Percentiles rank a stretch among this genome's conserved stretches.
These are phyloP conservation scores for Cardamine occulta DNA, from an alignment of 345 rosid genomes.

Conservation along the genomic window DNA sequence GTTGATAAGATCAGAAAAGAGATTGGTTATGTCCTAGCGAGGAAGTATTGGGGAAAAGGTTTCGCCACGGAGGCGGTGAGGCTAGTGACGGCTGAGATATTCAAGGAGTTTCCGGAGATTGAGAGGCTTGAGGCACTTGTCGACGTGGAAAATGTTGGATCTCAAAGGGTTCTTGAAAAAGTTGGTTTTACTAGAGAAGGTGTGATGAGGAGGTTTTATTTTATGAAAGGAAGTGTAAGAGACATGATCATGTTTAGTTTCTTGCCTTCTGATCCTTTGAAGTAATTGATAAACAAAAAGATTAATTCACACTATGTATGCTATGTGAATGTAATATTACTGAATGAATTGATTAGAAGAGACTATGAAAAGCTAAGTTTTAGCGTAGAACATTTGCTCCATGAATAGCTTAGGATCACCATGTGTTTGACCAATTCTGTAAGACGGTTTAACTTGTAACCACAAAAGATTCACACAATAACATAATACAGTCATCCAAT, in stretches of 20 bases:
- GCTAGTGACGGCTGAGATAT: slow-evolving; percentile 47
- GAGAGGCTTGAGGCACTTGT: slow-evolving; percentile 69
- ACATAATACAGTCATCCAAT: too few species aligned
- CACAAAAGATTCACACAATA: too few species aligned
- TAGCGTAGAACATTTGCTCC: too few species aligned
- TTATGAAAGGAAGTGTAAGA: slow-evolving; percentile 55
- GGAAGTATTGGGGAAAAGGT: slow-evolving; percentile 62
- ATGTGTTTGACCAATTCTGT: too few species aligned
- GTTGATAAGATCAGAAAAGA: slow-evolving; percentile 58
- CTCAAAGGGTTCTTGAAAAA: slow-evolving; percentile 64
- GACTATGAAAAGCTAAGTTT: background rate
- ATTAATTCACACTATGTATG: background rate
- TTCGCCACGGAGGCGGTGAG: slow-evolving; percentile 58
- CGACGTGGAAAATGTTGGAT: slow-evolving; percentile 57
- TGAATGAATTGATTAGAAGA: background rate
- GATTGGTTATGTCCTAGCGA: slow-evolving; percentile 58
- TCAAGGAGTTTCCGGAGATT: slow-evolving; percentile 52
- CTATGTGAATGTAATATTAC: too few species aligned
- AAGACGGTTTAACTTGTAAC: too few species aligned
- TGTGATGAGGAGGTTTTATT: slow-evolving; percentile 54
- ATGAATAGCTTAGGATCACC: too few species aligned
- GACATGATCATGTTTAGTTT: slow-evolving; percentile 62
- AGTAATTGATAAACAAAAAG: slow-evolving; percentile 4
- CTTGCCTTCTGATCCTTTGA: slow-evolving; percentile 54
- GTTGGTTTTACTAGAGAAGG: slow-evolving; percentile 70